phyloP scores from a whole-genome alignment of 305 asterid genomes.

The Euphrasia arctica region DNA sequence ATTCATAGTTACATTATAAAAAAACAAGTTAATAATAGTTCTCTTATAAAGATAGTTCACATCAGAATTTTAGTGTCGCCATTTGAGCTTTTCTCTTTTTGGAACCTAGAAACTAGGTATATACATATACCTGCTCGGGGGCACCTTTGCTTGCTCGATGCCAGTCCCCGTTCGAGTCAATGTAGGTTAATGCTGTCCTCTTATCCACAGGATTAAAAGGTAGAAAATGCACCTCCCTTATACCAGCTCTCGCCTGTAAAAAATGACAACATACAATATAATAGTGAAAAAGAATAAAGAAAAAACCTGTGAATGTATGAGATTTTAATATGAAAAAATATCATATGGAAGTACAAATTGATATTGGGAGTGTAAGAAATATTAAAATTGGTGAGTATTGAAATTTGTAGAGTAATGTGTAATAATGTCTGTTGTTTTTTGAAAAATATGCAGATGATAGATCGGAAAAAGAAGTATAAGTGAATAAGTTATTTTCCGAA shows the following conservation, averaged over 20 bases:
- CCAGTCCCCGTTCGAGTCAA: not conserved
- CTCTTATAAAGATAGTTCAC: no score
- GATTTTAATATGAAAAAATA: no score
- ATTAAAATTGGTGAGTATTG: no score
- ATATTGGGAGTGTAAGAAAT: no score
- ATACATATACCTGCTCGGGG: not conserved
- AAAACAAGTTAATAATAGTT: not conserved
- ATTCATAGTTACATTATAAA: not conserved
- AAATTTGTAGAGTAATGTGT: no score
- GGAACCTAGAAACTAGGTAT: not conserved
- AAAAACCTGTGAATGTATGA: not conserved
- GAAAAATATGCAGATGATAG: no score
- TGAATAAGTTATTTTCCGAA: no score
- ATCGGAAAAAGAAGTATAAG: not conserved
- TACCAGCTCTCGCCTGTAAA: conserved; percentile 3
- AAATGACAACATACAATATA: no score
- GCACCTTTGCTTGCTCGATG: conserved; percentile 3
- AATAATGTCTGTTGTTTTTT: no score
- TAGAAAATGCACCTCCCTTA: not conserved
- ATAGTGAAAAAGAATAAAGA: not conserved
- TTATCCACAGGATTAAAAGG: conserved; percentile 4
- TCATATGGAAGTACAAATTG: no score
- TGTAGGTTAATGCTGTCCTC: conserved; percentile 4
- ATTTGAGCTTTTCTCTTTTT: not conserved
- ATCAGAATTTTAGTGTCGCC: not conserved